phyloP scores from a whole-genome alignment of 805 yeast species.

The Pichia nakasei region DNA sequence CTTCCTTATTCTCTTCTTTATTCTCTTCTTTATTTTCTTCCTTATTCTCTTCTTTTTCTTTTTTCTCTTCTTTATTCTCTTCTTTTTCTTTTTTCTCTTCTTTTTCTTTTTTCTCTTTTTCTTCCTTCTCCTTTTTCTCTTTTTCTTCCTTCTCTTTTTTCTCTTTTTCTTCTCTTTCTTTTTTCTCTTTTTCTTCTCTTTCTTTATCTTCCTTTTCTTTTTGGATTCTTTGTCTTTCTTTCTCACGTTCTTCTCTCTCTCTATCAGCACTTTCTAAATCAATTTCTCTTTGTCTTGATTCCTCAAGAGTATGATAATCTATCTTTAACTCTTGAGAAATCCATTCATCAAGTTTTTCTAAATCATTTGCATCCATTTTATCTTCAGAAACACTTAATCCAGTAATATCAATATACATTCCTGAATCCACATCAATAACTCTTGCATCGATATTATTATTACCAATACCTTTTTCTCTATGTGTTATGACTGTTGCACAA shows the following conservation, averaged over 20 bases:
- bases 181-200: no score
- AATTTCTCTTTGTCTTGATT: no score
- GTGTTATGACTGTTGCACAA: constrained; percentile 35
- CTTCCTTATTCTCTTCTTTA: neutral
- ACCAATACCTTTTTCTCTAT: constrained; percentile 46
- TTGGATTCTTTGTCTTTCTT: no score
- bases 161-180: no score
- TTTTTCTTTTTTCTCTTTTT: no score
- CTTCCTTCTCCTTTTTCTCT: no score
- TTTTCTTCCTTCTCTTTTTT: no score
- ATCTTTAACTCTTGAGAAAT: neutral
- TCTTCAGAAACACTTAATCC: constrained; percentile 43
- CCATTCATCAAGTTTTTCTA: neutral
- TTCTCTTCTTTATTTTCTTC: neutral
- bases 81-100: no score
- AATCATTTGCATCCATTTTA: constrained; percentile 2
- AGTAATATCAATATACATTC: constrained; percentile 64
- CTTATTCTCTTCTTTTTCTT: neutral
- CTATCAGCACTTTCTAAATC: no score
- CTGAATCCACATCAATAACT: constrained; percentile 61
- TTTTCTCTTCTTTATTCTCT: neutral
- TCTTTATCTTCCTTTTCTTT: no score
- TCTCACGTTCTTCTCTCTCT: no score
- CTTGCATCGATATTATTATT: constrained; percentile 61
- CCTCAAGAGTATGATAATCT: no score